A percentile compares a stretch with the other conserved stretches of the same genome.
phyloP scores from a whole-genome alignment of 2,329 filamentous ascomycete species.

The Ophidiomyces ophidiicola region DNA sequence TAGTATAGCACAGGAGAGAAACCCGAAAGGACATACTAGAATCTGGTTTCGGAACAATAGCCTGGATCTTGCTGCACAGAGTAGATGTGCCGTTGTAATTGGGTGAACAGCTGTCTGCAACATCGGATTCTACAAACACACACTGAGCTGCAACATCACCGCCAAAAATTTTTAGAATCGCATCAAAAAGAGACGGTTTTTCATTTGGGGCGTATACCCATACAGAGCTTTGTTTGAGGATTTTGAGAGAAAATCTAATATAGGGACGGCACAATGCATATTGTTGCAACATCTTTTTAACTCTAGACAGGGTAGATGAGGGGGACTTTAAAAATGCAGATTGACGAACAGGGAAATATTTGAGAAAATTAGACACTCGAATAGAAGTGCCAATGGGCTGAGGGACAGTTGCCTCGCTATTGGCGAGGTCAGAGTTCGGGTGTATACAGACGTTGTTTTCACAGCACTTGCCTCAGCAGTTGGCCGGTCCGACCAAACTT shows the following conservation, averaged over 20 bases:
- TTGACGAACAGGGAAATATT: constrained; percentile 47
- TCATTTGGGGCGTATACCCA: constrained; percentile 48
- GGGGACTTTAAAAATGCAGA: constrained; percentile 43
- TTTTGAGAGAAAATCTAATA: constrained; percentile 44
- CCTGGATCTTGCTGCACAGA: constrained; percentile 16
- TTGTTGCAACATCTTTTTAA: constrained; percentile 44
- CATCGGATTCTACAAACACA: constrained; percentile 17
- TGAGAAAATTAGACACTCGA: constrained; percentile 45
- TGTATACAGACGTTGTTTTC: background rate
- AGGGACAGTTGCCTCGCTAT: constrained; percentile 35
- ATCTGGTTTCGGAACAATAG: constrained; percentile 39
- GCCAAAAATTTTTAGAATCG: constrained; percentile 45
- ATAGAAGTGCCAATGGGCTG: constrained; percentile 51
- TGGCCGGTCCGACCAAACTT: constrained; percentile 42
- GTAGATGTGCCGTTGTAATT: background rate
- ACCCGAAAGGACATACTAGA: constrained; percentile 22
- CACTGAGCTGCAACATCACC: constrained; percentile 44
- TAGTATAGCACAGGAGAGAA: background rate
- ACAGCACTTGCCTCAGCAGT: constrained; percentile 31
- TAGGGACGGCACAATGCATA: constrained; percentile 49
- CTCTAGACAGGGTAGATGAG: constrained; percentile 38
- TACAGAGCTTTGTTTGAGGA: constrained; percentile 51
- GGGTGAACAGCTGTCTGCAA: constrained; percentile 21
- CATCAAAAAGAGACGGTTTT: constrained; percentile 39
- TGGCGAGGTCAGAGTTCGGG: constrained; percentile 13